Conservation (phyloP, 768 basidiomycete genomes). For the Termitomyces sp. region DNA sequence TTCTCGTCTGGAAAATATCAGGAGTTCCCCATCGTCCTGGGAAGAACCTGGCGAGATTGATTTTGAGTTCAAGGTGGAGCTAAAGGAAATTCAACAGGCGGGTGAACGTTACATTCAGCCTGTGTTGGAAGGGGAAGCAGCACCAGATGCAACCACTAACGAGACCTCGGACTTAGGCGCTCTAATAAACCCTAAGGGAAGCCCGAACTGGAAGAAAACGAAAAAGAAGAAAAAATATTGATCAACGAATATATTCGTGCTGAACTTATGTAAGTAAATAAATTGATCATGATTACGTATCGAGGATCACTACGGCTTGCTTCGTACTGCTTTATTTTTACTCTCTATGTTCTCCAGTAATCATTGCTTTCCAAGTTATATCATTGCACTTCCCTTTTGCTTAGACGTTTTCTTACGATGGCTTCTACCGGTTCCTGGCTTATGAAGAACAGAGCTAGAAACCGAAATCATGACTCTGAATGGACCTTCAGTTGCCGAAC, state of each 20-base stretch:
- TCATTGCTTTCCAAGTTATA: not conserved
- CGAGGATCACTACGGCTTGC: not conserved
- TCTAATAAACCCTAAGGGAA: no score
- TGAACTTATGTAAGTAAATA: no score
- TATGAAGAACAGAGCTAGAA: not conserved
- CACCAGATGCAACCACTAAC: not conserved
- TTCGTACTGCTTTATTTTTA: not conserved
- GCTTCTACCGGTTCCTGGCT: not conserved
- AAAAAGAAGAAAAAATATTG: no score
- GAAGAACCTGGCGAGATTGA: not conserved
- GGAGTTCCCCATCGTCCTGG: not conserved
- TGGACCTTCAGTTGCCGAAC: conserved; percentile 36
- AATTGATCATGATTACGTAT: not conserved
- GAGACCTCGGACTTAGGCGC: no score
- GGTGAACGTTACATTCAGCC: not conserved
- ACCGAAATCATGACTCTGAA: conserved; percentile 9
- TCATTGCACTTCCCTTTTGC: not conserved
- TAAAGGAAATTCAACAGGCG: not conserved
- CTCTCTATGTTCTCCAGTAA: not conserved
- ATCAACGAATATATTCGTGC: no score
- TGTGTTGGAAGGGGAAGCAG: not conserved
- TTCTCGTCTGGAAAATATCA: not conserved
- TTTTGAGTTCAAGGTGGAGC: not conserved
- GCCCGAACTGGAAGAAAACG: no score
- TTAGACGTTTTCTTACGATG: not conserved